These are phyloP conservation scores for Cicer chorassanicum DNA, from an alignment of 306 rosid species.

Conservation along the genomic window DNA sequence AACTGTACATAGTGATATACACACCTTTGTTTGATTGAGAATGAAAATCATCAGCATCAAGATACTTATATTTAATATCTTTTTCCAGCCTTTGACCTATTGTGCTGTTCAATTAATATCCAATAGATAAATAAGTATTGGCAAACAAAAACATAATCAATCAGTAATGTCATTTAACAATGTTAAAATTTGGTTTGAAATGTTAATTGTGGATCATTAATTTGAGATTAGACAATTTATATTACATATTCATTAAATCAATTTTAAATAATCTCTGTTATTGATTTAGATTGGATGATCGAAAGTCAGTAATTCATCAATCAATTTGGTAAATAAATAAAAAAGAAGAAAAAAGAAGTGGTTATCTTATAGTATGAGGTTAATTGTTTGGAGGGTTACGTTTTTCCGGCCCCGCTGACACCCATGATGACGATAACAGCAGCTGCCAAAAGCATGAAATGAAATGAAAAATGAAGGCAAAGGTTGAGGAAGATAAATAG, in stretches of 20 bases:
- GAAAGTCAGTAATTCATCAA: too few relatives aligned
- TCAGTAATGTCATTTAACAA: background rate
- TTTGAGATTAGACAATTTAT: too few relatives aligned
- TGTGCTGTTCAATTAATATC: slow-evolving; percentile 59
- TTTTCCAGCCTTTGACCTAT: slow-evolving; percentile 72
- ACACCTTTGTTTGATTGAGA: slow-evolving; percentile 78
- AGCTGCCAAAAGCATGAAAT: slow-evolving; percentile 40
- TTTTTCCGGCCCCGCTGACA: slow-evolving; percentile 89
- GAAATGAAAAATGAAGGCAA: background rate
- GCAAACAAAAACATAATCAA: background rate
- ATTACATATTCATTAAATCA: too few relatives aligned
- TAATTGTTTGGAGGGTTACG: slow-evolving; percentile 47
- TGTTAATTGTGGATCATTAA: too few relatives aligned
- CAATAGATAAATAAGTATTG: slow-evolving; percentile 14
- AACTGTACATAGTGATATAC: slow-evolving; percentile 1
- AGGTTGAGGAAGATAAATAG: background rate
- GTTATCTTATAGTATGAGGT: too few relatives aligned
- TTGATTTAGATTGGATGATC: too few relatives aligned
- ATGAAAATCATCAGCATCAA: slow-evolving; percentile 94
- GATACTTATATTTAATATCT: slow-evolving; percentile 54
- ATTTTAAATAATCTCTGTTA: too few relatives aligned
- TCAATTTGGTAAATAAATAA: too few relatives aligned
- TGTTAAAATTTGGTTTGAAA: background rate
- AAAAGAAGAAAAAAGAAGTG: too few relatives aligned
- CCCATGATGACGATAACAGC: slow-evolving; percentile 70